These are phyloP conservation scores for Corynascus novoguineensis DNA, from an alignment of 495 filamentous ascomycete species.

Conservation along the genomic window DNA sequence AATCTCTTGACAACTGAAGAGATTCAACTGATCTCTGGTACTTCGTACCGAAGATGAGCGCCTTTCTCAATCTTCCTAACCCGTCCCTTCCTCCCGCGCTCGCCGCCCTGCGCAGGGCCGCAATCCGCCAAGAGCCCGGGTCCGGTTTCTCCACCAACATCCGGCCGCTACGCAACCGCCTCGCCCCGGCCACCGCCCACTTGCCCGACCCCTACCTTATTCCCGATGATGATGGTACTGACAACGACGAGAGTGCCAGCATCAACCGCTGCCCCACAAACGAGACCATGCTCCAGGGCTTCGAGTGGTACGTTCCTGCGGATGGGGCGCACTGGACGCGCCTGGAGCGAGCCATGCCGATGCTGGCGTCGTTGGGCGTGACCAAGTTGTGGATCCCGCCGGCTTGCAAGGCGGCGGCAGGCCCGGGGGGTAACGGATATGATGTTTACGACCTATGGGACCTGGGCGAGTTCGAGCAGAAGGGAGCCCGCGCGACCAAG, in stretches of 20 bases:
- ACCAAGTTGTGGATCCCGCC: constrained; percentile 69
- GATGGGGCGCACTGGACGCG: constrained; percentile 60
- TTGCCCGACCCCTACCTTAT: constrained; percentile 21
- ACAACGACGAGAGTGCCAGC: too few species aligned
- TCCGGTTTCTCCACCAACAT: constrained; percentile 19
- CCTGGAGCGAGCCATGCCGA: constrained; percentile 47
- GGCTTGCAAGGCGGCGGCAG: constrained; percentile 59
- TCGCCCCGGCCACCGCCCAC: neutral
- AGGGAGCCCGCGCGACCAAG: constrained; percentile 57
- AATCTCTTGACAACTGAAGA: too few species aligned
- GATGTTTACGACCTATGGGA: constrained; percentile 77
- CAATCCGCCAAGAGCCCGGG: constrained; percentile 6
- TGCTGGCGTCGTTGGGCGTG: constrained; percentile 55
- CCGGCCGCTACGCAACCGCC: constrained; percentile 20
- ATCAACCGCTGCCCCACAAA: constrained; percentile 41
- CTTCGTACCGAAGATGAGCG: constrained; percentile 17
- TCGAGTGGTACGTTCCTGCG: constrained; percentile 70
- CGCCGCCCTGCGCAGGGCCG: constrained; percentile 8
- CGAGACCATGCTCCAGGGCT: constrained; percentile 60
- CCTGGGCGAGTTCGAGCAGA: constrained; percentile 77
- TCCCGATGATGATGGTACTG: constrained; percentile 7
- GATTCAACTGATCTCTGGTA: too few species aligned
- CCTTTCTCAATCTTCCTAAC: constrained; percentile 20
- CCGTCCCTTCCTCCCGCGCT: constrained; percentile 13
- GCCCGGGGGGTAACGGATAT: constrained; percentile 60